Base-by-base conservation (phyloP, 2,329 filamentous ascomycete species). In the Leptographium flavum region DNA sequence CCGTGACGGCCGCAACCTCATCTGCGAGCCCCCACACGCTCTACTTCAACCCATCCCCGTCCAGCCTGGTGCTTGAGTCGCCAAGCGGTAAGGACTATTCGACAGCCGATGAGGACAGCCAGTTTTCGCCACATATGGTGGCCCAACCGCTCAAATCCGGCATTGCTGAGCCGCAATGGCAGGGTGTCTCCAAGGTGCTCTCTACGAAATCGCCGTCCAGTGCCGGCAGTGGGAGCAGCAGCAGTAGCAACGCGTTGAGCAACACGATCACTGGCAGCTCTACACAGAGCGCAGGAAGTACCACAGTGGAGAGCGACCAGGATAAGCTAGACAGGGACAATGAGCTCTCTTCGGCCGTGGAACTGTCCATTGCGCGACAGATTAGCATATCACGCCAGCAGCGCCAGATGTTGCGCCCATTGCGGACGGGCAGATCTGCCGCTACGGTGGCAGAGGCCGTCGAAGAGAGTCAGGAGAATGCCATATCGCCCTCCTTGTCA, bases 361-460 rank as follows among this genome's bases (percentile, higher is more conserved):
- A 81, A 58, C 67, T 80, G 39, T 81, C 77, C 2, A 82, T 83
- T 52, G 79, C 79, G 0, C 67, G 80, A 2, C 78, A 83, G 57
- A 81, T 83, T 52, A 80, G 74, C 51, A 65, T 83, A 23, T 80
- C 76, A 13, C 64, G 71, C 13, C 69, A 77, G 58, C 79, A 82
- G 58, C 66, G 73, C 17, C 69, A 72, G 54, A 61, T 81, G 50
- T 61, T 81, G 17, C 67, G 71, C 40, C 74, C 75, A 13, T 59
- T 77, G 33, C 64, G 69, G 53, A 62, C 60, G 21, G 55, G 53
- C 47, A 50, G 56, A 41, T 50, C 35, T 11, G 22, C 11, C 5
- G n/a, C n/a, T 13, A 11, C 38, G 17, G 38, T 28, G 15, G 27
- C 39, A 30, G 17, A 7, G 4, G 7, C 39, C 43, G 19, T 27